Conservation (phyloP, 257 asterid genomes). For the Cynanchum wilfordii region DNA sequence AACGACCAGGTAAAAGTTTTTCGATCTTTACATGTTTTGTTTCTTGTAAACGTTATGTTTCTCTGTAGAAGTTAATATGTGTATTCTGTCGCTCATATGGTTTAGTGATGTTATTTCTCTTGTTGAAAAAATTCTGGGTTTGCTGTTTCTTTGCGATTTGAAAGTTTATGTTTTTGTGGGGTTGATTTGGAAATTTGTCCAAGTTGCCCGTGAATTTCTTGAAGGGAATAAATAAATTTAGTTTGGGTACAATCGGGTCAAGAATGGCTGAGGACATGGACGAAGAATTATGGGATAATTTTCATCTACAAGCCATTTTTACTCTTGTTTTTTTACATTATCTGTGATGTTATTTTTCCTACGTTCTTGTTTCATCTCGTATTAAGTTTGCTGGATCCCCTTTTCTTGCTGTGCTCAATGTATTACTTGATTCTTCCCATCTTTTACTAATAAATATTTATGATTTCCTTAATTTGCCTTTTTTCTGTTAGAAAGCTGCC, state of each 20-base stretch:
- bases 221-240: not conserved
- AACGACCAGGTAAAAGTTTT: constrained; percentile 4
- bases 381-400: not conserved
- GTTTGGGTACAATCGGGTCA: not conserved
- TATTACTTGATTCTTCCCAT: not conserved
- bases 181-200: not conserved
- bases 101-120: not conserved
- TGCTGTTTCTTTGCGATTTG: not conserved
- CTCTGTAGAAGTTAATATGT: too few relatives aligned
- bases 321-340: too few relatives aligned
- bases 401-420: not conserved
- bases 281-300: not conserved
- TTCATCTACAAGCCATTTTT: not conserved
- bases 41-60: too few relatives aligned
- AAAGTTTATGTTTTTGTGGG: not conserved
- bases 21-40: not conserved
- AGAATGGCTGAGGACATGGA: not conserved
- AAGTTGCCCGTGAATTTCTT: not conserved
- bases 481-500: not conserved
- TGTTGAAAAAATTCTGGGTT: not conserved
- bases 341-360: not conserved
- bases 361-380: not conserved
- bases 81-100: not conserved
- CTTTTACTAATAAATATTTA: not conserved
- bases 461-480: not conserved